A percentile compares a stretch with the other conserved stretches of the same genome.
phyloP scores from a whole-genome alignment of 176 grass and related monocot genomes.

The Puccinellia tenuiflora region DNA sequence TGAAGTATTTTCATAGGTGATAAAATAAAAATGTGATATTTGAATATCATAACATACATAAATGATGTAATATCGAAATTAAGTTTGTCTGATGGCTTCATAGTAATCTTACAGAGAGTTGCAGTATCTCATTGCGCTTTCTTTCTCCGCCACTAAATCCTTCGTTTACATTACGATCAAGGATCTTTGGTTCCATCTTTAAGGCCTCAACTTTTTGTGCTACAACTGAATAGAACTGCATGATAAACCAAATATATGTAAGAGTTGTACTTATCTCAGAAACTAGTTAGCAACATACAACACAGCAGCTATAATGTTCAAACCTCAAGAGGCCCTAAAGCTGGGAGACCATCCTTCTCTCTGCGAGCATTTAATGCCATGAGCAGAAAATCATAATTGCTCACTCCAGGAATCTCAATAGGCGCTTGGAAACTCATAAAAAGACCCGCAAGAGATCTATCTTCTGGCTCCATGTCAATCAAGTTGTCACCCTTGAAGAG shows the following conservation, averaged over 20 bases:
- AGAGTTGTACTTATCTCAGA: slow-evolving; percentile 5
- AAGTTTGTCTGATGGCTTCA: neutral
- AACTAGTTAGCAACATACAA: neutral
- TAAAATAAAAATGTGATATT: neutral
- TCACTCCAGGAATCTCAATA: slow-evolving; percentile 88
- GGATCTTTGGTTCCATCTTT: slow-evolving; percentile 79
- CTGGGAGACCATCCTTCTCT: slow-evolving; percentile 60
- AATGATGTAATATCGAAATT: neutral
- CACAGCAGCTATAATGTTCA: neutral
- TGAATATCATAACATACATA: neutral
- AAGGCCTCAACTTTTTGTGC: slow-evolving; percentile 55
- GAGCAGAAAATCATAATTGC: slow-evolving; percentile 92
- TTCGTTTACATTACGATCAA: slow-evolving; percentile 96
- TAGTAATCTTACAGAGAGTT: slow-evolving; percentile 72
- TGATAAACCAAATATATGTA: slow-evolving; percentile 20
- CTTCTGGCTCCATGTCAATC: slow-evolving; percentile 87
- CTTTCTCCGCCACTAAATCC: slow-evolving; percentile 96
- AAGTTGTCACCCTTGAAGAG: slow-evolving; percentile 86
- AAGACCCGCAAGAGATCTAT: slow-evolving; percentile 87
- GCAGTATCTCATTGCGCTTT: slow-evolving; percentile 96
- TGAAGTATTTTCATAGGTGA: too few relatives aligned
- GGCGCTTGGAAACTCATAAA: slow-evolving; percentile 94
- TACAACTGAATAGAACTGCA: slow-evolving; percentile 71
- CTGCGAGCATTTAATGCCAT: slow-evolving; percentile 86
- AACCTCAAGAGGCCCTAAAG: slow-evolving; percentile 76